Percentiles rank a stretch among this genome's conserved stretches.
phyloP scores from a whole-genome alignment of 2,329 filamentous ascomycete species.

The Orbilia brochopaga region DNA sequence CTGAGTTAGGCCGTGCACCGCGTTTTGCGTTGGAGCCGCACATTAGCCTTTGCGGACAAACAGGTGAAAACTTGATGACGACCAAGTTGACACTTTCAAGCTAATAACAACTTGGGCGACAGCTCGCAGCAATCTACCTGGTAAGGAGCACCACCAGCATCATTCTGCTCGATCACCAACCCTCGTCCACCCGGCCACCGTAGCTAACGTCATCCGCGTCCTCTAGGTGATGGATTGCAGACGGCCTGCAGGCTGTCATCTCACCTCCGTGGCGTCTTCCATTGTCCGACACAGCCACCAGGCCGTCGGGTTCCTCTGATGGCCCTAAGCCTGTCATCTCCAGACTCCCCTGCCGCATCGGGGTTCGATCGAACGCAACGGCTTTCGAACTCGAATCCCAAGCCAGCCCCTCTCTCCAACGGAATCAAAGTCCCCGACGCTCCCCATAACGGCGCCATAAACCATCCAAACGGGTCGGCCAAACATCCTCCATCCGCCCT shows the following conservation, averaged over 20 bases:
- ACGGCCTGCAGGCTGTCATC: constrained; percentile 32
- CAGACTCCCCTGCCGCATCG: constrained; percentile 40
- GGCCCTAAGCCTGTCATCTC: constrained; percentile 41
- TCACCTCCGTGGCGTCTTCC: constrained; percentile 30
- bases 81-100: too few relatives aligned
- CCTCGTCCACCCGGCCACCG: neutral
- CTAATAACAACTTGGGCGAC: too few relatives aligned
- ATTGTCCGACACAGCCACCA: constrained; percentile 25
- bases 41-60: too few relatives aligned
- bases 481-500: constrained; percentile 14
- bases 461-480: constrained; percentile 33
- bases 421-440: constrained; percentile 33
- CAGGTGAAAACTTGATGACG: too few relatives aligned
- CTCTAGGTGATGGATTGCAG: constrained; percentile 47
- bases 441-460: constrained; percentile 24
- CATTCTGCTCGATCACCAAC: too few relatives aligned
- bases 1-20: too few relatives aligned
- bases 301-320: constrained; percentile 34
- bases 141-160: too few relatives aligned
- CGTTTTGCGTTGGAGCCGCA: too few relatives aligned
- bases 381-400: constrained; percentile 40
- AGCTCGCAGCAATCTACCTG: too few relatives aligned
- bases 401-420: constrained; percentile 38
- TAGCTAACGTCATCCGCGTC: constrained; percentile 17
- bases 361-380: constrained; percentile 44